Evolutionary conservation across 805 yeast genomes (phyloP), one percentile per base, ranked within the genome.

Genomic region (Cyberlindnera suaveolens): DNA sequence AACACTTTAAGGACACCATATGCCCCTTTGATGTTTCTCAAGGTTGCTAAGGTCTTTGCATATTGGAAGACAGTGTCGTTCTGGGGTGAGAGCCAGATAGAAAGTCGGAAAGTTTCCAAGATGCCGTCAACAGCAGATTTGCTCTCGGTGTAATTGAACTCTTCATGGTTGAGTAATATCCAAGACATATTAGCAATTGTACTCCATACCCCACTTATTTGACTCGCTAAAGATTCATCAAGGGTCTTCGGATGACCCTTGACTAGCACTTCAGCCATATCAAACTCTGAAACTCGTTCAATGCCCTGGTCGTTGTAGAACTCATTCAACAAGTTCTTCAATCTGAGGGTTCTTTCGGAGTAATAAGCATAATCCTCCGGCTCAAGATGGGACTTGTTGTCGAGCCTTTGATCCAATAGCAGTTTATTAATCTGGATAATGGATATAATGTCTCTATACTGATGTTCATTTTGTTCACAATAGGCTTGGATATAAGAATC

Each of bases 11-110:
- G 56, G 37, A 72, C 61, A 45, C 66, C 70, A 10, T 68, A 55
- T 3, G 84, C 66, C 8, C 67, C 69, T 18, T 63, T 65, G 14
- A 71, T 56, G 15, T 70, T 61, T 17, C 75, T 63, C 17, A 62
- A 56, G 45, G 71, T 68, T 1, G 82, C 70, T 33, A 78, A 60
- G 5, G 67, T 62, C 38, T 70, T 67, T 1, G 82, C 75, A 54
- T 77, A 79, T 42, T 71, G 69, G 55, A 65, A 73, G 33, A 45
- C 26, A 6, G 36, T 18, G 3, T 30, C 20, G 5, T 41, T 15
- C 14, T 38, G 26, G 6, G 47, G 49, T 17, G 38, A 16, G n/a
- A 51, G 45, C 16, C 30, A 44, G n/a, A 56, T 46, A 6, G 57
- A 48, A 31, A 50, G 51, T 29, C 43, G 41, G 34, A 42, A 46